Conservation (phyloP, 441 rosid genomes). For the Corymbia citriodora region DNA sequence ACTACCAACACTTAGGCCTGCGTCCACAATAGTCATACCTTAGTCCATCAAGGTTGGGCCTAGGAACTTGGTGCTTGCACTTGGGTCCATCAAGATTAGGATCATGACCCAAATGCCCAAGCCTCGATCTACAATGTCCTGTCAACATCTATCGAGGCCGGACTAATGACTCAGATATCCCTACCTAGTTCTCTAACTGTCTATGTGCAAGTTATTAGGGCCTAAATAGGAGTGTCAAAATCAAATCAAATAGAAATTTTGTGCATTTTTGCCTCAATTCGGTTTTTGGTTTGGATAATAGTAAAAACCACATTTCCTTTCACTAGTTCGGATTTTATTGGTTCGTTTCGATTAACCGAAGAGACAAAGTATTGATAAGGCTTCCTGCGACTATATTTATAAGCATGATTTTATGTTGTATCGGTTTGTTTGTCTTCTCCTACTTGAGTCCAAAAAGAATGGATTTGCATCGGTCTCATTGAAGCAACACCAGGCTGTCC, state of each 20-base stretch:
- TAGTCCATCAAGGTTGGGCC: no score
- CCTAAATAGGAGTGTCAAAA: background rate
- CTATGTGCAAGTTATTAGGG: background rate
- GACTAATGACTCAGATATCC: background rate
- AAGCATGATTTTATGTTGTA: no score
- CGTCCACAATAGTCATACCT: rapidly evolving
- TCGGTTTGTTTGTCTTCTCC: background rate
- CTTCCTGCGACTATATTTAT: no score
- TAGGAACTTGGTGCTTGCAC: background rate
- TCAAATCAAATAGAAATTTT: rapidly evolving
- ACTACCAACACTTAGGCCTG: background rate
- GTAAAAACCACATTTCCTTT: background rate
- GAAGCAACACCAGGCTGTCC: background rate
- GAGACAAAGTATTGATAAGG: no score
- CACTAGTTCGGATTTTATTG: no score
- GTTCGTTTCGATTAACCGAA: no score
- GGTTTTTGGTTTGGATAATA: no score
- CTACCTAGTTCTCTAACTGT: background rate
- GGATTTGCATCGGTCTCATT: background rate
- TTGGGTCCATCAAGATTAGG: background rate
- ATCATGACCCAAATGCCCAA: background rate
- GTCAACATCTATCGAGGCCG: background rate
- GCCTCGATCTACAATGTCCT: background rate
- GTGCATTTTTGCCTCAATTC: no score
- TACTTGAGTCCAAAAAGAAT: background rate